Conservation (phyloP, 2,329 filamentous ascomycete species). For the Nemania sp. region DNA sequence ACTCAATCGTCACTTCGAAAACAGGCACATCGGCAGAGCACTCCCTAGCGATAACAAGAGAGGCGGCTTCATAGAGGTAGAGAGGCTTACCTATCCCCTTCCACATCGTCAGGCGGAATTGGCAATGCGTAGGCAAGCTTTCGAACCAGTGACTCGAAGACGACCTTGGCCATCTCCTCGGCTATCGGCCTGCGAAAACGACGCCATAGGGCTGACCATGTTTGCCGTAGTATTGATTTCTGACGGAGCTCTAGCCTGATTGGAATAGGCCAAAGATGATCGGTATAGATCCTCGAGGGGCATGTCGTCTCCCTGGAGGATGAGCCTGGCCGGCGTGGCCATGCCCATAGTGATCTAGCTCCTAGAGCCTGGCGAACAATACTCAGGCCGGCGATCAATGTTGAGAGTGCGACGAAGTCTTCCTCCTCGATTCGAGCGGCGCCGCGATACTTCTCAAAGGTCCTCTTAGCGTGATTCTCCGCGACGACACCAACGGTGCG, state of each 20-base stretch:
- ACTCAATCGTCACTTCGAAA: neutral
- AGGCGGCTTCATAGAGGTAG: neutral
- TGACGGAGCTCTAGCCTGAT: neutral
- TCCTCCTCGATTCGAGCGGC: conserved; percentile 19
- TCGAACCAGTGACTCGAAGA: neutral
- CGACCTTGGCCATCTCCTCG: neutral
- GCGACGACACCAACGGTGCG: conserved; percentile 18
- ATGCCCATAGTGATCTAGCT: conserved; percentile 16
- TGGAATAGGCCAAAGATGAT: conserved; percentile 14
- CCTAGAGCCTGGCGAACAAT: neutral
- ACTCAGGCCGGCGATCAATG: conserved; percentile 26
- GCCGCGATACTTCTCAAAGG: neutral
- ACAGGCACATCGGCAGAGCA: neutral
- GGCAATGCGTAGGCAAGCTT: neutral
- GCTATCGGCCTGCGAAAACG: neutral
- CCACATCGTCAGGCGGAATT: neutral
- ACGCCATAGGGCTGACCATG: neutral
- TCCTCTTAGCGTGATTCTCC: conserved; percentile 3
- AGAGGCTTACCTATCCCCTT: neutral
- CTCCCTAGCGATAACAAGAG: neutral
- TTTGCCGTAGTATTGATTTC: neutral
- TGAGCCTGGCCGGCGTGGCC: conserved; percentile 7
- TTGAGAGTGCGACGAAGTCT: conserved; percentile 32
- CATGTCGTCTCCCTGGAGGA: neutral
- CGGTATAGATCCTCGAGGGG: neutral